A percentile compares a stretch with the other conserved stretches of the same genome.
phyloP scores from a whole-genome alignment of 768 basidiomycete species.

The Naematelia encephala region DNA sequence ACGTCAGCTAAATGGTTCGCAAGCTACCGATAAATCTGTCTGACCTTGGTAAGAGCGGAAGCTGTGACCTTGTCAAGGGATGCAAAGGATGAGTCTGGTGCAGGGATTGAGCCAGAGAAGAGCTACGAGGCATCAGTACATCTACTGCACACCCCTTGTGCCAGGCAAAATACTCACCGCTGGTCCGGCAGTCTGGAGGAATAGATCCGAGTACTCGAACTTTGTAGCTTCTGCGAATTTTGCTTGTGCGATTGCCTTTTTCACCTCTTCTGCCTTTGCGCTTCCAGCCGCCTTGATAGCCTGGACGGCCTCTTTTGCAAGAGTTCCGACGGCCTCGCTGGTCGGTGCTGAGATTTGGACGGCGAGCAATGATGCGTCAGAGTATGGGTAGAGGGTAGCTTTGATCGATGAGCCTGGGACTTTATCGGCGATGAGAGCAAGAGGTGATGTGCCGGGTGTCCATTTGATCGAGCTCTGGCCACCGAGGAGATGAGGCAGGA shows the following conservation, averaged over 20 bases:
- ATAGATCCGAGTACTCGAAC: slow-evolving; percentile 67
- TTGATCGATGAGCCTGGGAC: slow-evolving; percentile 59
- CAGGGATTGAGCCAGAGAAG: slow-evolving; percentile 60
- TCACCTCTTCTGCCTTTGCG: slow-evolving; percentile 69
- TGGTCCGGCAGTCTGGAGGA: slow-evolving; percentile 61
- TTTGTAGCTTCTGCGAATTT: slow-evolving; percentile 74
- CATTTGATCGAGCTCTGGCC: slow-evolving; percentile 81
- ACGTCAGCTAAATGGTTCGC: background rate
- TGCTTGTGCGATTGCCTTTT: slow-evolving; percentile 79
- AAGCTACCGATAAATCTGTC: too few species aligned
- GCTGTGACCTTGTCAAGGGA: slow-evolving; percentile 68
- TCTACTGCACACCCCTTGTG: slow-evolving; percentile 6
- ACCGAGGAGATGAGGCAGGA: slow-evolving; percentile 75
- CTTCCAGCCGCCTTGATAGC: slow-evolving; percentile 58
- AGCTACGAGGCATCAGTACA: slow-evolving; percentile 54
- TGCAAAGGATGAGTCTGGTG: slow-evolving; percentile 63
- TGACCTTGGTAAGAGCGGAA: slow-evolving; percentile 68
- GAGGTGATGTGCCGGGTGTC: slow-evolving; percentile 68
- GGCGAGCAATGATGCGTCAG: slow-evolving; percentile 85
- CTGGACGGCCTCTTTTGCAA: slow-evolving; percentile 56
- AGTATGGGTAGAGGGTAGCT: slow-evolving; percentile 78
- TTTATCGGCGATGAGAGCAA: slow-evolving; percentile 62
- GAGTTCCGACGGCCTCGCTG: slow-evolving; percentile 58
- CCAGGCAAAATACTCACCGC: slow-evolving; percentile 56
- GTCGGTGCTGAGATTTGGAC: slow-evolving; percentile 71